Evolutionary conservation across 2,329 filamentous ascomycete genomes (phyloP).

Genomic region (Apiospora marii): DNA sequence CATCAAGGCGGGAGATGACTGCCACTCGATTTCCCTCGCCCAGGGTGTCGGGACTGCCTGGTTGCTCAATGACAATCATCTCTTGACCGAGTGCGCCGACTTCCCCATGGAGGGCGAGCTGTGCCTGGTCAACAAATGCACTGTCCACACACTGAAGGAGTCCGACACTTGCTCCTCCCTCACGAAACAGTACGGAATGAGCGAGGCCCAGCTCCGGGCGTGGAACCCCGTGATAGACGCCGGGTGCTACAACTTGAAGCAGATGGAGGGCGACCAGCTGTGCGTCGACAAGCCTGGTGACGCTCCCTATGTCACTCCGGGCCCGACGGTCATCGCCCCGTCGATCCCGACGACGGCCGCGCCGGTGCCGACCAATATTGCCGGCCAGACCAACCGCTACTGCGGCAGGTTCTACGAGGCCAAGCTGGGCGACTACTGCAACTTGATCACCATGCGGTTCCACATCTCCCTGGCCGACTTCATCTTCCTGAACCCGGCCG

Average conservation of each 20-base stretch:
- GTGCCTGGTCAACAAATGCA: neutral
- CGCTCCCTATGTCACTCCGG: conserved; percentile 14
- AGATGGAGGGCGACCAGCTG: conserved; percentile 30
- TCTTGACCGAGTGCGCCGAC: neutral
- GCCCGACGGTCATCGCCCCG: conserved; percentile 33
- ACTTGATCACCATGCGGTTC: conserved; percentile 35
- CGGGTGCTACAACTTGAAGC: conserved; percentile 32
- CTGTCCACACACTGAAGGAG: no score
- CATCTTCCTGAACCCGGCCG: conserved; percentile 25
- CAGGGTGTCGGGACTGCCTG: conserved; percentile 30
- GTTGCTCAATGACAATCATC: conserved; percentile 30
- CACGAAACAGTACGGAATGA: no score
- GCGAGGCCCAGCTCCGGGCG: conserved; percentile 31
- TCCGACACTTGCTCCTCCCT: no score
- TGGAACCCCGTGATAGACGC: conserved; percentile 30
- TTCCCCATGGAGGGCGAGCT: neutral
- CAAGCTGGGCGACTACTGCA: conserved; percentile 37
- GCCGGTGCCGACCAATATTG: conserved; percentile 32
- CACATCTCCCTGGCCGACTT: conserved; percentile 34
- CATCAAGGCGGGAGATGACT: conserved; percentile 26
- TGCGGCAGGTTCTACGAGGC: conserved; percentile 34
- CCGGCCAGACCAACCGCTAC: neutral
- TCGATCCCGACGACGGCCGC: conserved; percentile 31
- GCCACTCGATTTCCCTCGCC: conserved; percentile 26
- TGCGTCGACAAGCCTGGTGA: conserved; percentile 30